A percentile compares a stretch with the other conserved stretches of the same genome.
These are phyloP conservation scores for Annulohypoxylon stygium DNA, from an alignment of 495 filamentous ascomycete species.

Conservation along the genomic window DNA sequence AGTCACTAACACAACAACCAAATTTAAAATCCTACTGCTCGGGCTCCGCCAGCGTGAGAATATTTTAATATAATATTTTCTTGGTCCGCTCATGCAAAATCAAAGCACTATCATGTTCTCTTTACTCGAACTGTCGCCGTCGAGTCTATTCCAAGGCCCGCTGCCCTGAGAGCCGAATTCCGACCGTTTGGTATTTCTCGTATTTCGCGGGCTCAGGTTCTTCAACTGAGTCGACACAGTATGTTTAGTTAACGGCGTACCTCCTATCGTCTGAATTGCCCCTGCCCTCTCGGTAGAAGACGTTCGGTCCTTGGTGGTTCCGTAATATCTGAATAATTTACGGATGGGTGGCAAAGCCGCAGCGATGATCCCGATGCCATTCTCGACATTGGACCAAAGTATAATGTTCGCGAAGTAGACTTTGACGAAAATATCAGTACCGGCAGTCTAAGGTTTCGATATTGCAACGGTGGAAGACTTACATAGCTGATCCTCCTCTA, in stretches of 20 bases:
- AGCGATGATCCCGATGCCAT: conserved; percentile 17
- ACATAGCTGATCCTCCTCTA: conserved; percentile 12
- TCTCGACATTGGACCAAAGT: conserved; percentile 3
- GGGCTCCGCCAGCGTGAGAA: neutral
- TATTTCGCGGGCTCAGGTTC: conserved; percentile 1
- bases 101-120: conserved; percentile 17
- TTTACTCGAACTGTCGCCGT: conserved; percentile 10
- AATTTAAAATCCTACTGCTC: neutral
- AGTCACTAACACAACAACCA: neutral
- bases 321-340: conserved; percentile 10
- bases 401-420: conserved; percentile 11
- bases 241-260: neutral
- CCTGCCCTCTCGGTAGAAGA: neutral
- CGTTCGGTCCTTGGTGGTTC: neutral
- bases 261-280: conserved; percentile 10
- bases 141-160: conserved; percentile 12
- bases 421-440: neutral
- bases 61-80: neutral
- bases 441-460: neutral
- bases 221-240: conserved; percentile 11
- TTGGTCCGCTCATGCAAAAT: neutral
- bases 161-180: conserved; percentile 3
- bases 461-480: neutral
- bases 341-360: conserved; percentile 2
- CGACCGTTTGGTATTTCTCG: neutral